phyloP scores from a whole-genome alignment of 768 basidiomycete species.

The Psilocybe tampanensis region DNA sequence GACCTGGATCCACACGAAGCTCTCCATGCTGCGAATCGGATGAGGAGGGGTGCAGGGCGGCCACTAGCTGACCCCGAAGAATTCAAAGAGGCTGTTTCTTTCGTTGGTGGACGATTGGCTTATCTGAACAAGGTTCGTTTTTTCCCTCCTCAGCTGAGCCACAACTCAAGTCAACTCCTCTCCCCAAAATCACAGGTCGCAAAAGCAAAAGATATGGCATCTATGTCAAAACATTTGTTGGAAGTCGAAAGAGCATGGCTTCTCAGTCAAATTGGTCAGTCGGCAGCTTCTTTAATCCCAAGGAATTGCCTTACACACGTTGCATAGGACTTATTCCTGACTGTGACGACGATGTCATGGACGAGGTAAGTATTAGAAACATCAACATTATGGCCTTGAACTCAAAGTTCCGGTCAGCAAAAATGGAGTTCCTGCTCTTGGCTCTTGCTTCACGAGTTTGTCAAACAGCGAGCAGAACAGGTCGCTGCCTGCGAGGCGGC shows the following conservation, averaged over 20 bases:
- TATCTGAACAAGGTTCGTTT: slow-evolving; percentile 61
- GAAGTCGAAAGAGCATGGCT: slow-evolving; percentile 81
- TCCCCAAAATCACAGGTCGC: slow-evolving; percentile 40
- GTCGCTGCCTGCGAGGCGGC: slow-evolving; percentile 25
- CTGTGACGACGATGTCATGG: slow-evolving; percentile 87
- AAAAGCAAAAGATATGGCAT: slow-evolving; percentile 59
- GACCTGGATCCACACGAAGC: slow-evolving; percentile 68
- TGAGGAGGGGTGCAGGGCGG: slow-evolving; percentile 47
- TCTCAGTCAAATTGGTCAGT: slow-evolving; percentile 68
- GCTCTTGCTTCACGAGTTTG: slow-evolving; percentile 75
- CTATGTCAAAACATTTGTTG: slow-evolving; percentile 66
- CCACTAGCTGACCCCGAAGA: slow-evolving; percentile 31
- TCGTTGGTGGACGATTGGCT: slow-evolving; percentile 81
- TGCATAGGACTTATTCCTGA: slow-evolving; percentile 68
- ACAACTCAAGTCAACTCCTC: background rate
- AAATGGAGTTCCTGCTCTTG: slow-evolving; percentile 85
- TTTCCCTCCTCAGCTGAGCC: background rate
- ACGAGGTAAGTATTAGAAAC: slow-evolving; percentile 58
- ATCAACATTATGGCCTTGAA: background rate
- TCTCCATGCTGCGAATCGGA: slow-evolving; percentile 52
- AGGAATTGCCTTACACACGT: background rate
- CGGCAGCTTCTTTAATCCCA: background rate
- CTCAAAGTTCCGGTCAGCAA: slow-evolving; percentile 44
- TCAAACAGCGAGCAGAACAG: slow-evolving; percentile 56
- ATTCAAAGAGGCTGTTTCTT: slow-evolving; percentile 49